phyloP scores from a whole-genome alignment of 495 filamentous ascomycete species.

The Aspergillus heteromorphus region DNA sequence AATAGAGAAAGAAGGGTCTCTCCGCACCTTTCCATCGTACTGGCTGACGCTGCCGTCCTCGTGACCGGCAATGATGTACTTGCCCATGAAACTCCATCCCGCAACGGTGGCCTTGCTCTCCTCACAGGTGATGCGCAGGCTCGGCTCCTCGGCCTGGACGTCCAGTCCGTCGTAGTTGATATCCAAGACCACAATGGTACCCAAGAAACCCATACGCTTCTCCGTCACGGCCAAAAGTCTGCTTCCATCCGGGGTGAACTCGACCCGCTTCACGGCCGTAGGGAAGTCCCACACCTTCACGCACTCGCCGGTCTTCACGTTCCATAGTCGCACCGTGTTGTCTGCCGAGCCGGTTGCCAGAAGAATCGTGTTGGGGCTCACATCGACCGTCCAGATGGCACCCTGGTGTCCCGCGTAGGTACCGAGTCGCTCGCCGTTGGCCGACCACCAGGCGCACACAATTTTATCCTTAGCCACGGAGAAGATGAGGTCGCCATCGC shows the following conservation, averaged over 20 bases:
- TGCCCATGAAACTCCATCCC: conserved; percentile 84
- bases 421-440: conserved; percentile 90
- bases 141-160: conserved; percentile 73
- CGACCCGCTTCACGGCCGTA: conserved; percentile 92
- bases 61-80: conserved; percentile 96
- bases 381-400: conserved; percentile 97
- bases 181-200: conserved; percentile 87
- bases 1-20: not conserved
- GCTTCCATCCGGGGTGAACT: conserved; percentile 89
- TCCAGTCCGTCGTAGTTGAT: conserved; percentile 63
- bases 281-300: conserved; percentile 97
- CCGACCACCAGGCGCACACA: conserved; percentile 89
- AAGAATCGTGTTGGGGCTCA: conserved; percentile 88
- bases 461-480: conserved; percentile 96
- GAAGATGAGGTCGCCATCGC: conserved; percentile 95
- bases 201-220: conserved; percentile 92
- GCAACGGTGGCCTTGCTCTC: conserved; percentile 97
- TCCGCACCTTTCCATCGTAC: conserved; percentile 84
- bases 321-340: conserved; percentile 97
- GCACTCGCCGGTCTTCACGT: conserved; percentile 85
- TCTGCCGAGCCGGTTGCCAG: conserved; percentile 94
- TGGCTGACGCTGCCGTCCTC: conserved; percentile 93
- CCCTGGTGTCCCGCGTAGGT: conserved; percentile 96
- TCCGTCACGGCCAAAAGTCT: conserved; percentile 89
- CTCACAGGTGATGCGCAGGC: conserved; percentile 77